Percentiles rank a stretch among this genome's conserved stretches.
phyloP scores from a whole-genome alignment of 768 basidiomycete genomes.

The Solioccasus polychromus region DNA sequence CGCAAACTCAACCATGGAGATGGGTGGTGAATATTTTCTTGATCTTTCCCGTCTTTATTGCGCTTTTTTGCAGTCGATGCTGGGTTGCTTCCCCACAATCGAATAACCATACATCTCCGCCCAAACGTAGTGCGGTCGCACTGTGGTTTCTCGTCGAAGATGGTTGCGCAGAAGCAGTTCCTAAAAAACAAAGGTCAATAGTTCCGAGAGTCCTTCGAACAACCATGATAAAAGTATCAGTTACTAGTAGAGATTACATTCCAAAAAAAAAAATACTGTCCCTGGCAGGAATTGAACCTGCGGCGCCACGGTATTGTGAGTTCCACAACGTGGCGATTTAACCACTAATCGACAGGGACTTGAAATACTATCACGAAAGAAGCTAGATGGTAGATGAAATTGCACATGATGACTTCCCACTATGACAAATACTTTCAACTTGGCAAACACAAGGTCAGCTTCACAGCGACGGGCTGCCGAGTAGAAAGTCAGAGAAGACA shows the following conservation, averaged over 20 bases:
- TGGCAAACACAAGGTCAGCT: conserved; percentile 16
- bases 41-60: conserved; percentile 75
- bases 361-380: too few relatives aligned
- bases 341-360: conserved; percentile 44
- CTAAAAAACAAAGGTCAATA: conserved; percentile 69
- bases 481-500: background rate
- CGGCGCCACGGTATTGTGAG: conserved; percentile 36
- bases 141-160: conserved; percentile 80
- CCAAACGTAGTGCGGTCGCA: conserved; percentile 62
- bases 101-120: conserved; percentile 76
- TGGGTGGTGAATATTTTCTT: conserved; percentile 87
- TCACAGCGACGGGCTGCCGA: background rate
- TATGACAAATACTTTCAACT: background rate
- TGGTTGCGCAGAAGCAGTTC: conserved; percentile 79
- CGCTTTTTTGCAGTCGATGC: conserved; percentile 68
- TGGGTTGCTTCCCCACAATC: conserved; percentile 87
- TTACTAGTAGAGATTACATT: too few relatives aligned
- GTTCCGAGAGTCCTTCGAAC: conserved; percentile 26
- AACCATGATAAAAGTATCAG: too few relatives aligned
- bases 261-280: conserved; percentile 25
- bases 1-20: conserved; percentile 61
- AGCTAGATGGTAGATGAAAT: too few relatives aligned
- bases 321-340: conserved; percentile 42
- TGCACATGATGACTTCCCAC: too few relatives aligned
- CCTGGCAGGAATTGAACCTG: conserved; percentile 40